phyloP scores from a whole-genome alignment of 768 basidiomycete genomes.

The Coprinopsis cinerea region DNA sequence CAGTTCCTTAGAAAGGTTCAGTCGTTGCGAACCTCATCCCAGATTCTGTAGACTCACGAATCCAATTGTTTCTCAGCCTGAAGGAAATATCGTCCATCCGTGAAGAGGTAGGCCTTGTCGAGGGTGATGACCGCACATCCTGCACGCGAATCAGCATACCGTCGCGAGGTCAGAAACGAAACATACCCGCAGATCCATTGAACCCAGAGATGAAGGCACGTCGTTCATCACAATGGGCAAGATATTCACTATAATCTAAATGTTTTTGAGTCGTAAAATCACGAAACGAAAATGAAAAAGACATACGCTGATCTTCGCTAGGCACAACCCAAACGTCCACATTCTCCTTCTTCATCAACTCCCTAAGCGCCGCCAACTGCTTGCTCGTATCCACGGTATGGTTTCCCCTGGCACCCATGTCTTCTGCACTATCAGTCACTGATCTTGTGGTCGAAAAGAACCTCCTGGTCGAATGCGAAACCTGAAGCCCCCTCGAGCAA shows the following conservation, averaged over 20 bases:
- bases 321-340: slow-evolving; percentile 79
- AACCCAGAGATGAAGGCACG: slow-evolving; percentile 91
- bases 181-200: slow-evolving; percentile 83
- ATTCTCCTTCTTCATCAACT: slow-evolving; percentile 56
- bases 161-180: not conserved
- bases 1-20: slow-evolving; percentile 55
- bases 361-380: slow-evolving; percentile 57
- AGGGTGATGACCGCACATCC: slow-evolving; percentile 75
- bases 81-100: slow-evolving; percentile 92
- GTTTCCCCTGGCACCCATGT: slow-evolving; percentile 27
- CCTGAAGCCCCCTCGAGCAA: too few species aligned
- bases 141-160: slow-evolving; percentile 17
- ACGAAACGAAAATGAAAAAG: slow-evolving; percentile 1
- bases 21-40: not conserved
- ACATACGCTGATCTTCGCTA: slow-evolving; percentile 89
- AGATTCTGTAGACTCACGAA: slow-evolving; percentile 37
- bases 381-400: slow-evolving; percentile 57
- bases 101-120: slow-evolving; percentile 77
- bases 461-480: too few species aligned
- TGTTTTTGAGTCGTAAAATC: not conserved
- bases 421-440: not conserved
- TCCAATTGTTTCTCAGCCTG: slow-evolving; percentile 91
- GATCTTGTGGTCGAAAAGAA: not conserved
- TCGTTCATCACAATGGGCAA: slow-evolving; percentile 76
- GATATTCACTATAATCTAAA: slow-evolving; percentile 84